phyloP scores from a whole-genome alignment of 2,329 filamentous ascomycete species.

The Penicillium sp. region DNA sequence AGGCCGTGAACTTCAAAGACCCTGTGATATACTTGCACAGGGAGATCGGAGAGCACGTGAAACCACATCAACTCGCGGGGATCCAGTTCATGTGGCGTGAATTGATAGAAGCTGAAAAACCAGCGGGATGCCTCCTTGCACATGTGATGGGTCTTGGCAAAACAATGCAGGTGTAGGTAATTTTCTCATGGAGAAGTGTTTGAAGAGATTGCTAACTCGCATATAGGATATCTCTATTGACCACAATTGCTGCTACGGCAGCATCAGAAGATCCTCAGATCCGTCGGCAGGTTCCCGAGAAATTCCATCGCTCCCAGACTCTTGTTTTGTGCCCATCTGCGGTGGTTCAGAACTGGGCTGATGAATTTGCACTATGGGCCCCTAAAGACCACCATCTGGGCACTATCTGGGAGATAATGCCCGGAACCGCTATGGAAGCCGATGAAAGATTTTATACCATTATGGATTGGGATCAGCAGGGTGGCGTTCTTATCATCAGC shows the following conservation, averaged over 20 bases:
- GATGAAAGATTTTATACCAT: slow-evolving; percentile 54
- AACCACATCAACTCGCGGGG: slow-evolving; percentile 79
- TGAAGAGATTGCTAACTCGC: slow-evolving; percentile 2
- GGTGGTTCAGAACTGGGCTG: slow-evolving; percentile 79
- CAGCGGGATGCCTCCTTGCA: slow-evolving; percentile 78
- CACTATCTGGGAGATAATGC: slow-evolving; percentile 57
- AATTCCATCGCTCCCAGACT: slow-evolving; percentile 65
- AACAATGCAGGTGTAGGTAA: slow-evolving; percentile 76
- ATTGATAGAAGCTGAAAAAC: slow-evolving; percentile 64
- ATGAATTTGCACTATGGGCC: slow-evolving; percentile 75
- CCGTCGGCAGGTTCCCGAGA: slow-evolving; percentile 67
- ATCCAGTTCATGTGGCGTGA: slow-evolving; percentile 90
- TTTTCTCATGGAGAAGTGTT: too few species aligned
- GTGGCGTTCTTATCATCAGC: slow-evolving; percentile 77
- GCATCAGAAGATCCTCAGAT: slow-evolving; percentile 62
- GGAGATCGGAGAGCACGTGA: slow-evolving; percentile 68
- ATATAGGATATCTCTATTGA: slow-evolving; percentile 71
- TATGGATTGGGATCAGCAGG: slow-evolving; percentile 63
- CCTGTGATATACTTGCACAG: slow-evolving; percentile 60
- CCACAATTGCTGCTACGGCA: slow-evolving; percentile 71
- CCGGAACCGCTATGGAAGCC: slow-evolving; percentile 39
- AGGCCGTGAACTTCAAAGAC: slow-evolving; percentile 51
- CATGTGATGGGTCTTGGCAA: slow-evolving; percentile 94
- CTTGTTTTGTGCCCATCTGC: slow-evolving; percentile 76
- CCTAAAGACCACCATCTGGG: slow-evolving; percentile 60